phyloP scores from a whole-genome alignment of 352 stramenopile species.

The Globisporangium takayamanum region DNA sequence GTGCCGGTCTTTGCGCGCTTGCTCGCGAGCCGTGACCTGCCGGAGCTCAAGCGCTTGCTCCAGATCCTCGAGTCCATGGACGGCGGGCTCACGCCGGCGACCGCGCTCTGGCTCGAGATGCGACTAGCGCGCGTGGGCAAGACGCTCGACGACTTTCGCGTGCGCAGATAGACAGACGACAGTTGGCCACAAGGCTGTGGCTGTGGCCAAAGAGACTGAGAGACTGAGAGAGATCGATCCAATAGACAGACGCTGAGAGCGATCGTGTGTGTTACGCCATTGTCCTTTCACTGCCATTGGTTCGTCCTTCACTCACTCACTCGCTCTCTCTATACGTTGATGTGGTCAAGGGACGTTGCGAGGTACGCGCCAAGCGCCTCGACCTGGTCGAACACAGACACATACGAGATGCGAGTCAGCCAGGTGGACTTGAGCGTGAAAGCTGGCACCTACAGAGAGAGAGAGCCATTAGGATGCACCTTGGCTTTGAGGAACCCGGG shows the following conservation, averaged over 20 bases:
- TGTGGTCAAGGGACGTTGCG: constrained; percentile 58
- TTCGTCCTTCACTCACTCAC: not conserved
- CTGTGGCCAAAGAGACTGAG: not conserved
- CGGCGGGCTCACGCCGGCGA: constrained; percentile 49
- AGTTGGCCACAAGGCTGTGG: too few species aligned
- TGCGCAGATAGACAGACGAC: constrained; percentile 1
- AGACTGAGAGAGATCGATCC: not conserved
- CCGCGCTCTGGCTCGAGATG: constrained; percentile 68
- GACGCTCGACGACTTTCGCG: constrained; percentile 54
- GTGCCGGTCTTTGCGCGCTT: constrained; percentile 62
- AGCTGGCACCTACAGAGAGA: not conserved
- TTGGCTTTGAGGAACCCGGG: constrained; percentile 71
- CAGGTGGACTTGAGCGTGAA: too few species aligned
- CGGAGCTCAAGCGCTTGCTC: constrained; percentile 62
- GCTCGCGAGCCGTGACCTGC: constrained; percentile 37
- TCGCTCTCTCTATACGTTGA: constrained; percentile 43
- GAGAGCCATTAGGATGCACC: constrained; percentile 16
- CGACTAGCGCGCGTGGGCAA: constrained; percentile 45
- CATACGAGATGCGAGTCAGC: not conserved
- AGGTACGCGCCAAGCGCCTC: constrained; percentile 57
- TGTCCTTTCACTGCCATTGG: not conserved
- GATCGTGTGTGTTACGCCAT: not conserved
- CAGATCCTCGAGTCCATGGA: constrained; percentile 78
- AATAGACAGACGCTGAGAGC: not conserved
- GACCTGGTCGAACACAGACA: constrained; percentile 22